Evolutionary conservation across 1,139 yeast species (phyloP).

Genomic region (Sugiyamaella pinicola): DNA sequence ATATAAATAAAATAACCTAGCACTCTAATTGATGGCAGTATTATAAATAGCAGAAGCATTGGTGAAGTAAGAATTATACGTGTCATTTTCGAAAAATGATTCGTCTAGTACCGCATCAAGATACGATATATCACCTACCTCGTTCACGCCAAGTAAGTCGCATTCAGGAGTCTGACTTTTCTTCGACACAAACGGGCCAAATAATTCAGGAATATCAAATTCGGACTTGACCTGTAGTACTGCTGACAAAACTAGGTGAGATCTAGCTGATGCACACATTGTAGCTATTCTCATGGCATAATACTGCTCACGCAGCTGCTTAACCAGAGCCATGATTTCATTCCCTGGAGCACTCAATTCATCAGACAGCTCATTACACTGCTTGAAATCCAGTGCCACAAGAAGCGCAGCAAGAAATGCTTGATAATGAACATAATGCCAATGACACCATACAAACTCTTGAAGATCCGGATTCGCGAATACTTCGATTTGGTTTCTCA

Average conservation of each 20-base stretch:
- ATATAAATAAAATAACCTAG: neutral
- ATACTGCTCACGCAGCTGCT: slow-evolving; percentile 14
- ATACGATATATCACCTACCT: neutral
- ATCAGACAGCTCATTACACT: neutral
- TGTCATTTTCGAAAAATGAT: slow-evolving; percentile 5
- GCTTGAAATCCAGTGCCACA: slow-evolving; percentile 15
- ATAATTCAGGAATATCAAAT: slow-evolving; percentile 19
- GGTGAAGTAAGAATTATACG: slow-evolving; percentile 5
- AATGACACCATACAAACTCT: slow-evolving; percentile 22
- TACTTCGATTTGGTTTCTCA: slow-evolving; percentile 14
- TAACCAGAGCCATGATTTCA: slow-evolving; percentile 14
- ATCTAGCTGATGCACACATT: slow-evolving; percentile 23
- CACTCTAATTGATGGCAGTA: slow-evolving; percentile 1
- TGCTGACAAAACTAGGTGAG: slow-evolving; percentile 21
- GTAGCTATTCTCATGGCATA: slow-evolving; percentile 21
- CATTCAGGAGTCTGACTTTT: slow-evolving; percentile 1
- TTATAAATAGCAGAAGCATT: slow-evolving; percentile 15
- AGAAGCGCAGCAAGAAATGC: slow-evolving; percentile 20
- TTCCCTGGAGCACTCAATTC: slow-evolving; percentile 7
- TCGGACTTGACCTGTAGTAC: slow-evolving; percentile 14
- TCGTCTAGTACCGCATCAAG: slow-evolving; percentile 11
- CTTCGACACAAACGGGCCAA: slow-evolving; percentile 13
- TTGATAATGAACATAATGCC: slow-evolving; percentile 20
- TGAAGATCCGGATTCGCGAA: slow-evolving; percentile 13
- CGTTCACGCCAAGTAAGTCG: neutral